These are phyloP conservation scores for Sporothrix sp. DNA, from an alignment of 2,329 filamentous ascomycete species.

Conservation along the genomic window DNA sequence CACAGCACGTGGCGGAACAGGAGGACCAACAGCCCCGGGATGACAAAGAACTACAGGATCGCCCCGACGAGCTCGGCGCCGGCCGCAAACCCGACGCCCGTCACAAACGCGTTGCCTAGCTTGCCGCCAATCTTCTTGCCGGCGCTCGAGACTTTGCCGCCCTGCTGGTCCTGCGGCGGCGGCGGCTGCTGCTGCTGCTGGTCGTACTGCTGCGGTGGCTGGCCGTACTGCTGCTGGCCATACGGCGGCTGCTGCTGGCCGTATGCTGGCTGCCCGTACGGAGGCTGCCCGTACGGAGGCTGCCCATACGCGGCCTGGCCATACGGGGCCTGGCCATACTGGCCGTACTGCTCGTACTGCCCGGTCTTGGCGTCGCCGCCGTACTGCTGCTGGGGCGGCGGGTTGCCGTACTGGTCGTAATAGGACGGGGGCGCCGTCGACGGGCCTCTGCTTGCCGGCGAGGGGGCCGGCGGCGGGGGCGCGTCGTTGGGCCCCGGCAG, in stretches of 20 bases:
- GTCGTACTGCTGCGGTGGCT: too few species aligned
- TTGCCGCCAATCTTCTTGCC: constrained; percentile 98
- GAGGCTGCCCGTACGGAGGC: constrained; percentile 24
- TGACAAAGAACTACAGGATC: constrained; percentile 57
- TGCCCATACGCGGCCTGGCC: constrained; percentile 21
- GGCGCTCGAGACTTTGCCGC: constrained; percentile 57
- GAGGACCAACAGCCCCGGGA: constrained; percentile 3
- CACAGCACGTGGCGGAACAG: constrained; percentile 2
- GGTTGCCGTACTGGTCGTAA: constrained; percentile 7
- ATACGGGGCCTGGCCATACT: constrained; percentile 6
- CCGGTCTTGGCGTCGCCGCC: not conserved
- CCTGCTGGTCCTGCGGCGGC: too few species aligned
- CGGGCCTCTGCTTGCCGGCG: constrained; percentile 15
- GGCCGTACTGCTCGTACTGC: constrained; percentile 13
- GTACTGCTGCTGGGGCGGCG: constrained; percentile 2
- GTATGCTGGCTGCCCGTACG: constrained; percentile 31
- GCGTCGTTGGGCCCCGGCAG: constrained; percentile 19
- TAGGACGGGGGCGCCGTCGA: constrained; percentile 11
- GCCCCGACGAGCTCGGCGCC: constrained; percentile 84
- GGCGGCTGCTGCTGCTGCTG: too few species aligned
- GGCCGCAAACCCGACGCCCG: constrained; percentile 85
- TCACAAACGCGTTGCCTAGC: constrained; percentile 72
- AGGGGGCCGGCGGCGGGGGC: constrained; percentile 22
- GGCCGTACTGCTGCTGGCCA: constrained; percentile 30
- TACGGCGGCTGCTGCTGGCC: constrained; percentile 38